These are phyloP conservation scores for Colletotrichum falcatum DNA, from an alignment of 2,329 filamentous ascomycete genomes.

Conservation along the genomic window DNA sequence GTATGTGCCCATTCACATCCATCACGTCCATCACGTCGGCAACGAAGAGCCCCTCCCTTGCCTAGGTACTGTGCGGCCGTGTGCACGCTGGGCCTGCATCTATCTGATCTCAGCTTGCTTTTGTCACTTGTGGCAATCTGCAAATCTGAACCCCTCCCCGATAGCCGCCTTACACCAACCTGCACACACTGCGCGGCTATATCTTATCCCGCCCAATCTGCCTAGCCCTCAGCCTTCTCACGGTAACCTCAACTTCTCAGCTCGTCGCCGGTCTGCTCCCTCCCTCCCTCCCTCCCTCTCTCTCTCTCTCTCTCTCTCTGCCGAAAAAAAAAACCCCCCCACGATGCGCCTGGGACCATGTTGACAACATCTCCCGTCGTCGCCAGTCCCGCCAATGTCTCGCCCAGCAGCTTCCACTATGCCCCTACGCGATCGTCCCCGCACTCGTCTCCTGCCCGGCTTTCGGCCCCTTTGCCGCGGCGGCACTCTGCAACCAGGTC, in stretches of 20 bases:
- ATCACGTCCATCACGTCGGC: constrained; percentile 13
- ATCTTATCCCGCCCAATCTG: constrained; percentile 1
- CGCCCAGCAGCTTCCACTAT: constrained; percentile 63
- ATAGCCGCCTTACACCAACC: constrained; percentile 1
- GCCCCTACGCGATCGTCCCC: constrained; percentile 59
- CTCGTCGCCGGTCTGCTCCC: constrained; percentile 11
- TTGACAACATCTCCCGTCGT: constrained; percentile 69
- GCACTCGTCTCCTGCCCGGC: constrained; percentile 55
- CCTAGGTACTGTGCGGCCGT: constrained; percentile 25
- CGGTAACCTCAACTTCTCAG: constrained; percentile 9
- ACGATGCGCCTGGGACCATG: constrained; percentile 67
- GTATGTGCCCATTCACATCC: background rate
- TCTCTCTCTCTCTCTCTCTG: no score
- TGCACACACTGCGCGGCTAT: background rate
- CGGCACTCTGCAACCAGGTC: constrained; percentile 51
- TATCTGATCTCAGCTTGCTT: constrained; percentile 27
- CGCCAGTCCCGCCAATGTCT: constrained; percentile 64
- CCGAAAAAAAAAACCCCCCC: no score
- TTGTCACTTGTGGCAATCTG: constrained; percentile 36
- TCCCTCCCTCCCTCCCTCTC: no score
- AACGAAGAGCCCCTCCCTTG: constrained; percentile 13
- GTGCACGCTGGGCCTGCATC: background rate
- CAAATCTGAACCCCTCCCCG: constrained; percentile 28
- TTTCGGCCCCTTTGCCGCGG: constrained; percentile 55
- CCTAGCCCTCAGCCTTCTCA: constrained; percentile 3